phyloP scores from a whole-genome alignment of 2,329 filamentous ascomycete genomes.

The Aspergillus calidoustus region DNA sequence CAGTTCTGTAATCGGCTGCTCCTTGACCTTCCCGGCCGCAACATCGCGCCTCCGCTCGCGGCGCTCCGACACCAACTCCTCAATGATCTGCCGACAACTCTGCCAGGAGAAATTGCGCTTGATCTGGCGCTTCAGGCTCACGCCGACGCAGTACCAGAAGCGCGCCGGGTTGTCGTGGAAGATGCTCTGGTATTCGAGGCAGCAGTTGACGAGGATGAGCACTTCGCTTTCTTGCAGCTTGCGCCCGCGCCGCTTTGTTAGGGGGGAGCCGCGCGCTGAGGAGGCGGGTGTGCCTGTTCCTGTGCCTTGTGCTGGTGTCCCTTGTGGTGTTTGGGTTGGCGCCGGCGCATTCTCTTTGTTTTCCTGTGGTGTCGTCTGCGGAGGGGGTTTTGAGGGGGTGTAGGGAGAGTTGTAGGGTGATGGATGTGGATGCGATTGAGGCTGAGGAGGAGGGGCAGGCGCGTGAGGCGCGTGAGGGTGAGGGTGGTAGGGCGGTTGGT shows the following conservation, averaged over 20 bases:
- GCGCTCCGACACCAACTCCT: conserved; percentile 15
- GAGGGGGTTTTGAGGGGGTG: not conserved
- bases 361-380: conserved; percentile 11
- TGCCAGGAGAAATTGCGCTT: conserved; percentile 19
- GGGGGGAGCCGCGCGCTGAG: conserved; percentile 1
- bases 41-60: conserved; percentile 11
- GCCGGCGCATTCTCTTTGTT: not conserved
- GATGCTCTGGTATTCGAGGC: conserved; percentile 17
- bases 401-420: conserved; percentile 13
- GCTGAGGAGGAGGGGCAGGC: too few relatives aligned
- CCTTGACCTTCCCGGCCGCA: conserved; percentile 10
- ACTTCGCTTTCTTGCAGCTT: conserved; percentile 17
- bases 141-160: conserved; percentile 16
- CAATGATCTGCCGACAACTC: conserved; percentile 15
- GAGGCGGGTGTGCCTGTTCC: not conserved
- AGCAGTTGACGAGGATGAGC: conserved; percentile 15
- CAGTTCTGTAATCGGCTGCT: conserved; percentile 13
- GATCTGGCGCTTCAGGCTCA: conserved; percentile 15
- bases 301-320: too few relatives aligned
- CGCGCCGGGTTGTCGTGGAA: conserved; percentile 8
- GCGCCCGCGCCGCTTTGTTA: conserved; percentile 13
- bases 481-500: conserved; percentile 6
- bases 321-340: not conserved
- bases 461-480: not conserved
- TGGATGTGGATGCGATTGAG: not conserved